Base-by-base conservation (phyloP, 169 alveolate species). In the Plasmodium falciparum region DNA sequence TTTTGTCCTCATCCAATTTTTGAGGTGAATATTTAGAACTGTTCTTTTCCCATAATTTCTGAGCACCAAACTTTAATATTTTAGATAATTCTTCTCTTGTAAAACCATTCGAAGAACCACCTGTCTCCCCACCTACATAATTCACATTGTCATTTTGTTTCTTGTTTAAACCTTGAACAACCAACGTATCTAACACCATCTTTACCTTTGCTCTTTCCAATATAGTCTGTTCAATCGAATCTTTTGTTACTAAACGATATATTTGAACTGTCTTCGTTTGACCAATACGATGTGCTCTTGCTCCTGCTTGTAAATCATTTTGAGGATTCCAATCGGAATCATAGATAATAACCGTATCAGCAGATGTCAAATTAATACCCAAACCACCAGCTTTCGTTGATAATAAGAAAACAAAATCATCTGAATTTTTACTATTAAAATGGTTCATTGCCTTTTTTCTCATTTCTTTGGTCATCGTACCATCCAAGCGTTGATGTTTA, bases 281-380 rank as follows among this genome's bases (percentile, higher is more conserved):
- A 11, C 99, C 99, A 50, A 98, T 98, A 69, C 99, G 95, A 92
- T 99, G 99, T 26, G 99, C 99, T 69, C 99, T 96, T 26, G 99
- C 99, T 96, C 98, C 99, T 12, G 99, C 99, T 85, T 99, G 98
- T 76, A 99, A 93, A 88, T 99, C 99, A 80, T 98, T 98, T 92
- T 99, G 98, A 11, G 99, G 99, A 88, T 99, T 99, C 99, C 99
- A 99, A 95, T 99, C 99, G 24, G 99, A 94, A 89, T 97, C 99
- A 92, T 97, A 97, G 20, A 98, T 95, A 56, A 98, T 96, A 26
- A 98, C 99, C 15, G 99, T 97, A 90, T 98, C 99, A 2, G 99
- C 99, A 15, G 99, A 95, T 78, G 99, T 97, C 71, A 98, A 95
- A 92, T 97, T 97, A 8, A 97, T 94, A 17, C 99, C 99, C 45